phyloP scores from a whole-genome alignment of 192 early-diverging fungal genomes.

The Backusella mclennaniae region DNA sequence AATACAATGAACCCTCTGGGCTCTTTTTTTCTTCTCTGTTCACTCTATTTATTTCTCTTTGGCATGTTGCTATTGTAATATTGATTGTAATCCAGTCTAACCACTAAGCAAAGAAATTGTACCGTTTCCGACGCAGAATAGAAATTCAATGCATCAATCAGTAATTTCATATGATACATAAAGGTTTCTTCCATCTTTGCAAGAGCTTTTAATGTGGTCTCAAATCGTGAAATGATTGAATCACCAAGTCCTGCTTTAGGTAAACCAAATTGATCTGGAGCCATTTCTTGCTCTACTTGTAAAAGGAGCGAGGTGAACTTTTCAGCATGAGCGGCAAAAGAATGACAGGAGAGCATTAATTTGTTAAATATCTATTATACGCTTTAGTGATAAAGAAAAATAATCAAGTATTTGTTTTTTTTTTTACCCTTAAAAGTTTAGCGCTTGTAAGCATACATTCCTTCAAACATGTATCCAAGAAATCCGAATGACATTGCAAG shows the following conservation, averaged over 20 bases:
- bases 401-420: constrained; percentile 14
- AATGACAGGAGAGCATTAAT: constrained; percentile 55
- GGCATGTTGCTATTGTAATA: constrained; percentile 51
- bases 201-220: constrained; percentile 43
- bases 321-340: constrained; percentile 58
- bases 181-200: constrained; percentile 62
- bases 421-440: constrained; percentile 76
- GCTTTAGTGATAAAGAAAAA: background rate
- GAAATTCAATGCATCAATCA: constrained; percentile 80
- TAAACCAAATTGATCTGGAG: constrained; percentile 22
- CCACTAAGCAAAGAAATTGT: constrained; percentile 61
- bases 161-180: constrained; percentile 59
- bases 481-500: constrained; percentile 73
- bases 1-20: background rate
- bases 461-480: constrained; percentile 84
- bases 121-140: constrained; percentile 69
- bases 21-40: background rate
- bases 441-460: constrained; percentile 87
- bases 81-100: constrained; percentile 72
- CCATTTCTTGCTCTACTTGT: constrained; percentile 36
- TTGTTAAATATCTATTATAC: constrained; percentile 61
- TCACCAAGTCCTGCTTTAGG: constrained; percentile 35
- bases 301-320: constrained; percentile 46
- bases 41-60: background rate
- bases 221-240: constrained; percentile 20